Conservation (phyloP, 1,139 yeast genomes). For the Wickerhamiella pararugosa region DNA sequence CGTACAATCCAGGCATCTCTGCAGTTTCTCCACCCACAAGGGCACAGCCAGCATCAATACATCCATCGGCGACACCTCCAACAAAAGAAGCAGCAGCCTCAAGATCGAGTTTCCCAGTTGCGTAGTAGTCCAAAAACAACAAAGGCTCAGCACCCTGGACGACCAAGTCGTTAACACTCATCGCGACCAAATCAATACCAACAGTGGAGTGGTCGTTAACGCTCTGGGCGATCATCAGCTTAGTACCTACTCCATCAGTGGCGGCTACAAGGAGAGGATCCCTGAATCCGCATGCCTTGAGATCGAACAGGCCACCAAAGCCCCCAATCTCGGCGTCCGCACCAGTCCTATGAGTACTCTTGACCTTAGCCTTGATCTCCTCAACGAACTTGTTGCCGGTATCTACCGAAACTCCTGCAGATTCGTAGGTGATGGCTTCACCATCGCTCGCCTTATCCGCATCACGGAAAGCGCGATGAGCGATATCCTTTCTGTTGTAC, state of each 20-base stretch:
- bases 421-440: conserved; percentile 60
- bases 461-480: conserved; percentile 82
- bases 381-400: conserved; percentile 84
- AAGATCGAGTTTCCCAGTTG: conserved; percentile 82
- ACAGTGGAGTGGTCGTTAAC: conserved; percentile 85
- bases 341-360: conserved; percentile 90
- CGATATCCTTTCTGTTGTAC: conserved; percentile 85
- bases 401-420: conserved; percentile 95
- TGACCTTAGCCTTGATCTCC: conserved; percentile 77
- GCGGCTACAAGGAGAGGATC: conserved; percentile 86
- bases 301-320: conserved; percentile 91
- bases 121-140: conserved; percentile 89
- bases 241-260: conserved; percentile 98
- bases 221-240: conserved; percentile 85
- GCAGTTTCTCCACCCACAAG: conserved; percentile 98
- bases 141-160: conserved; percentile 99
- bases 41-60: conserved; percentile 92
- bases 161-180: conserved; percentile 94
- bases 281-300: conserved; percentile 71
- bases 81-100: conserved; percentile 78
- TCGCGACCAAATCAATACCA: conserved; percentile 95
- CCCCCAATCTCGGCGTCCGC: conserved; percentile 99
- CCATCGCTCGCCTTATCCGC: conserved; percentile 19
- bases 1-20: conserved; percentile 99
- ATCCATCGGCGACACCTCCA: conserved; percentile 91